These are phyloP conservation scores for Taphrina wiesneri DNA, from an alignment of 1,139 yeast genomes.

Conservation along the genomic window DNA sequence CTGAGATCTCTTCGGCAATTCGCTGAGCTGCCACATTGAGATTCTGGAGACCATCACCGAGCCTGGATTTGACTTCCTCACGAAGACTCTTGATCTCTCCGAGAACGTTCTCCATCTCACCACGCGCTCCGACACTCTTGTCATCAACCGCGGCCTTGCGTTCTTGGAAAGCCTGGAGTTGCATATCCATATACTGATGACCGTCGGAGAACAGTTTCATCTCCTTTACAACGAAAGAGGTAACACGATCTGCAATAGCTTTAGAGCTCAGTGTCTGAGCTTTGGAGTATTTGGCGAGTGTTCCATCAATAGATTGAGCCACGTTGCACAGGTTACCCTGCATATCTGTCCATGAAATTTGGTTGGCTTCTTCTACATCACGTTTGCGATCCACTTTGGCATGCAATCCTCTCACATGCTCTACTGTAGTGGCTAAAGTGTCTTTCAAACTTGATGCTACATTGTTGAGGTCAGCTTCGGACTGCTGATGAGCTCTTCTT, in stretches of 20 bases:
- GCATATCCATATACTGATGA: slow-evolving; percentile 37
- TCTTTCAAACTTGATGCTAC: slow-evolving; percentile 43
- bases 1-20: slow-evolving; percentile 39
- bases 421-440: slow-evolving; percentile 43
- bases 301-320: slow-evolving; percentile 36
- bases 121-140: slow-evolving; percentile 37
- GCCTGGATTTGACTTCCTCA: slow-evolving; percentile 39
- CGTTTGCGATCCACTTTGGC: slow-evolving; percentile 41
- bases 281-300: slow-evolving; percentile 28
- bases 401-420: slow-evolving; percentile 42
- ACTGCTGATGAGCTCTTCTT: slow-evolving; percentile 44
- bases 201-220: slow-evolving; percentile 37
- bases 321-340: slow-evolving; percentile 36
- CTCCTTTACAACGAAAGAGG: slow-evolving; percentile 38
- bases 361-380: slow-evolving; percentile 39
- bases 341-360: slow-evolving; percentile 37
- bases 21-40: slow-evolving; percentile 38
- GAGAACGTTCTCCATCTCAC: slow-evolving; percentile 39
- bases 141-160: slow-evolving; percentile 34
- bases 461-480: slow-evolving; percentile 43
- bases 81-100: slow-evolving; percentile 40
- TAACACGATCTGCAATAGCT: slow-evolving; percentile 19
- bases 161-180: slow-evolving; percentile 35
- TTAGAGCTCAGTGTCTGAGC: neutral
- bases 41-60: slow-evolving; percentile 40